Base-by-base conservation (phyloP, 495 filamentous ascomycete genomes). In the Thermothielavioides terrestris region DNA sequence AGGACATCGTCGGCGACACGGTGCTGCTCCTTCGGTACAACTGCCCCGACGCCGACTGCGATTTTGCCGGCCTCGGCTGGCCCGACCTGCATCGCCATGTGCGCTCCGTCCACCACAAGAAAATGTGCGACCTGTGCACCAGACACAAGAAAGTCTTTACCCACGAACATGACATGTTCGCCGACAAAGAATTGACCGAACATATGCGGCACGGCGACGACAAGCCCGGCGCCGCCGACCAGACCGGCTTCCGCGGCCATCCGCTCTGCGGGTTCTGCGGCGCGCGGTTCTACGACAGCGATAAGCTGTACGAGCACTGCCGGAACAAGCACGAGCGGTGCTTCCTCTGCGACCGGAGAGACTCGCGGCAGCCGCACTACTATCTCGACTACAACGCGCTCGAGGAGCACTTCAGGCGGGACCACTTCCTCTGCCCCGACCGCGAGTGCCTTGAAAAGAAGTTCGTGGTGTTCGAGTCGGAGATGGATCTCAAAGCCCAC, bases 101-200 rank as follows among this genome's bases (percentile, higher is more conserved):
- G 30, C 85, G 81, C 55, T 73, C 59, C 32, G 78, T 78, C 28
- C 92, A 99, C 71, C 71, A 83, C 52, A 92, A 85, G 68, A 80
- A 86, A 60, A 88, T 99, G 83, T 99, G 92, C 68, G 89, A 95
- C 66, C 76, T 97, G 14, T 99, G 92, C 65, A 91, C 89, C 1
- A 70, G 87, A 31, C 86, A 95, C 68, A 97, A 99, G 71, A 95
- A 95, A 54, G 89, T 95, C 31, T 99, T 99, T 55, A 95, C 92
- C 0, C 94, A 97, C 64, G 92, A 99, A 67, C 92, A 99, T 60
- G 87, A 87, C 20, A 75, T 99, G n/a, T 96, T 95, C 60, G 85
- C 86, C 4, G 68, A 74, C n/a, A 76, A 81, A 42, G 86, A 90
- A 56, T 68, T 97, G 32, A 79, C 81, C 42, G 87, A 81, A 54